Evolutionary conservation across 768 basidiomycete genomes (phyloP).

Genomic region (Lenzites betulinus): DNA sequence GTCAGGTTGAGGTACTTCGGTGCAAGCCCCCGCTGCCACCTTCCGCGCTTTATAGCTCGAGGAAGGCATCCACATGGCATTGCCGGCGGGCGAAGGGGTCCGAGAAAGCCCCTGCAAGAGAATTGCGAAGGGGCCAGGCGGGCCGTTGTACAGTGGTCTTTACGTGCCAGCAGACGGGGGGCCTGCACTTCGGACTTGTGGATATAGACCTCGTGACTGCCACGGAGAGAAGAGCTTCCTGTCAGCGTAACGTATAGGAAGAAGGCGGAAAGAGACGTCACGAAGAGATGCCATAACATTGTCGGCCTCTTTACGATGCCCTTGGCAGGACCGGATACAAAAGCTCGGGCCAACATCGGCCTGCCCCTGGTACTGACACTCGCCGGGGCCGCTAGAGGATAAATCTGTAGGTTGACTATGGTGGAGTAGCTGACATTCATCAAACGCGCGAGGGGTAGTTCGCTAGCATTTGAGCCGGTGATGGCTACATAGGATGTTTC

Average conservation of each 20-base stretch:
- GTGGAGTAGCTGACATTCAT: not conserved
- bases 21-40: not conserved
- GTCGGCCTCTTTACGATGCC: slow-evolving; percentile 1
- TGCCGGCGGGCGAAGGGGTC: not conserved
- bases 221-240: not conserved
- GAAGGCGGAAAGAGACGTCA: not conserved
- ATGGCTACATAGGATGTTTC: slow-evolving; percentile 5
- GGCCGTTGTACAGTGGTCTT: not conserved
- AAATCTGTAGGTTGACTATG: too few relatives aligned
- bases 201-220: slow-evolving; percentile 9
- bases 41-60: not conserved
- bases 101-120: slow-evolving; percentile 18
- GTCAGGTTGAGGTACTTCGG: not conserved
- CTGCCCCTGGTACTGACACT: not conserved
- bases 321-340: slow-evolving; percentile 1
- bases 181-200: not conserved
- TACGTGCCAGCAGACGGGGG: not conserved
- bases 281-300: not conserved
- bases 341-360: slow-evolving; percentile 16
- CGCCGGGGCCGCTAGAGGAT: not conserved
- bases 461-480: not conserved
- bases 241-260: not conserved
- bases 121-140: slow-evolving; percentile 6
- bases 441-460: not conserved
- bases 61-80: not conserved